These are phyloP conservation scores for Grosmannia penicillata DNA, from an alignment of 2,329 filamentous ascomycete species.

Conservation along the genomic window DNA sequence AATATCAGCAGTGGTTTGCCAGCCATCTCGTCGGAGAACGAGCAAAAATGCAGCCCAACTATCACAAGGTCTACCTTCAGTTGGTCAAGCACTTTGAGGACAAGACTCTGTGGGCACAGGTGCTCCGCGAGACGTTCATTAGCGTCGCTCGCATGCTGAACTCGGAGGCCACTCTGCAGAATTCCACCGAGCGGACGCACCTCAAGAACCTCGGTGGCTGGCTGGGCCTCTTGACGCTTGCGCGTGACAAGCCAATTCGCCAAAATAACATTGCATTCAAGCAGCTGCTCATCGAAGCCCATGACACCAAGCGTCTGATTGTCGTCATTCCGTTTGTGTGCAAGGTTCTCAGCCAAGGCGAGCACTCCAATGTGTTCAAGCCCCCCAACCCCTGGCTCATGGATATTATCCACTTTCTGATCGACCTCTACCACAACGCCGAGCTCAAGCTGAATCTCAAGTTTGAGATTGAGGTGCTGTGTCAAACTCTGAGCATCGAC, in stretches of 20 bases:
- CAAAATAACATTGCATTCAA: conserved; percentile 97
- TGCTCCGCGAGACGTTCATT: conserved; percentile 84
- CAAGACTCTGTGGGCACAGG: conserved; percentile 66
- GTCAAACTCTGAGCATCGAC: conserved; percentile 81
- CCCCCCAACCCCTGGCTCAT: conserved; percentile 96
- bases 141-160: conserved; percentile 81
- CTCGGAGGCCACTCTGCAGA: conserved; percentile 73
- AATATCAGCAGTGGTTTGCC: conserved; percentile 93
- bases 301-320: conserved; percentile 79
- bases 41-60: conserved; percentile 94
- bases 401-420: conserved; percentile 82
- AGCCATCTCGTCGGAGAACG: conserved; percentile 89
- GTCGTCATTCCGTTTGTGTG: conserved; percentile 96
- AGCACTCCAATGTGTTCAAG: conserved; percentile 73
- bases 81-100: conserved; percentile 73
- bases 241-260: conserved; percentile 87
- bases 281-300: conserved; percentile 82
- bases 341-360: conserved; percentile 80
- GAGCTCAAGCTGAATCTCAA: conserved; percentile 94
- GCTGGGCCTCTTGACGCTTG: conserved; percentile 86
- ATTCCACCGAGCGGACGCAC: conserved; percentile 69
- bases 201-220: conserved; percentile 88
- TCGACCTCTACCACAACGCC: conserved; percentile 85
- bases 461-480: conserved; percentile 96
- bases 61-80: conserved; percentile 83